phyloP scores from a whole-genome alignment of 805 yeast genomes.

The Candida parachauliodes region DNA sequence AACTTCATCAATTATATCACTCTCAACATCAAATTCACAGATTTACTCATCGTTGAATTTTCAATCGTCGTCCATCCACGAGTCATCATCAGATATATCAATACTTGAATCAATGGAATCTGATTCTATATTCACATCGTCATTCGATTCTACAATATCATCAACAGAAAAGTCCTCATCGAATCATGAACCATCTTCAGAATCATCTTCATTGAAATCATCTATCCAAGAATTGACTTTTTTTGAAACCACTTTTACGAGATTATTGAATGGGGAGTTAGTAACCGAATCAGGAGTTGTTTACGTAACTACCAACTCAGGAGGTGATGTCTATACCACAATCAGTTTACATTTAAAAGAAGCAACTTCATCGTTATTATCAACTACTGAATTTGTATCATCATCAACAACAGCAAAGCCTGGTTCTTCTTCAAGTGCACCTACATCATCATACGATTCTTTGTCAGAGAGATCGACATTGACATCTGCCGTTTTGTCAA shows the following conservation, averaged over 20 bases:
- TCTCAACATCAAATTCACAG: too few relatives aligned
- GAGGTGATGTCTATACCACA: conserved; percentile 14
- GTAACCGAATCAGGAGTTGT: conserved; percentile 13
- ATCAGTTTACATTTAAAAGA: conserved; percentile 8
- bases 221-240: too few relatives aligned
- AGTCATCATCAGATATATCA: too few relatives aligned
- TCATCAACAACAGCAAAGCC: neutral
- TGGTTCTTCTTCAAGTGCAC: neutral
- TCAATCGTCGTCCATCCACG: too few relatives aligned
- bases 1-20: too few relatives aligned
- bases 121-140: too few relatives aligned
- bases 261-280: conserved; percentile 9
- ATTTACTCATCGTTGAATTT: too few relatives aligned
- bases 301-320: conserved; percentile 11
- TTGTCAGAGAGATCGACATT: neutral
- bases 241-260: conserved; percentile 9
- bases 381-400: neutral
- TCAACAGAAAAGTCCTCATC: too few relatives aligned
- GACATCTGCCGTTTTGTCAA: neutral
- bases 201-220: too few relatives aligned
- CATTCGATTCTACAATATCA: too few relatives aligned
- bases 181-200: too few relatives aligned
- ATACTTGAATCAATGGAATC: too few relatives aligned
- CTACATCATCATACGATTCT: neutral
- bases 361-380: neutral